These are phyloP conservation scores for Russula dissimulans DNA, from an alignment of 768 basidiomycete genomes.

Conservation along the genomic window DNA sequence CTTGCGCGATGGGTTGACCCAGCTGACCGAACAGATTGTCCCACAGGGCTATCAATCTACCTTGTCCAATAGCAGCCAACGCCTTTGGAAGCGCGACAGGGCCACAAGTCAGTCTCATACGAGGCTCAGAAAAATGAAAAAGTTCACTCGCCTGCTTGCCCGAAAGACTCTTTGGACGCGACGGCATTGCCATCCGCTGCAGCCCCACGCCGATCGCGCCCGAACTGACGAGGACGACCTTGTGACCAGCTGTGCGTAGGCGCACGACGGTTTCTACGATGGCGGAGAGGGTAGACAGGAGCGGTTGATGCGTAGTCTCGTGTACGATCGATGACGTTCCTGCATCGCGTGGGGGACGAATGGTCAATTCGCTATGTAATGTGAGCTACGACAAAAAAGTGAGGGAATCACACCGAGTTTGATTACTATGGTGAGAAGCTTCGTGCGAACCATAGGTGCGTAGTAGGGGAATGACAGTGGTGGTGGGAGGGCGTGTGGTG, in stretches of 20 bases:
- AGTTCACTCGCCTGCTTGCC: slow-evolving; percentile 72
- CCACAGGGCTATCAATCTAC: slow-evolving; percentile 91
- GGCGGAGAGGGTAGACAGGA: slow-evolving; percentile 83
- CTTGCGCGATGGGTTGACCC: slow-evolving; percentile 92
- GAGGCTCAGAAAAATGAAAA: neutral
- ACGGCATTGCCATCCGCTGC: slow-evolving; percentile 79
- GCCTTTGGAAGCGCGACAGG: slow-evolving; percentile 42
- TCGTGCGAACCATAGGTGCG: slow-evolving; percentile 5
- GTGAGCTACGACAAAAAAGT: neutral
- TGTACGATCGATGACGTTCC: slow-evolving; percentile 97
- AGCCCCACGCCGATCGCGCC: slow-evolving; percentile 97
- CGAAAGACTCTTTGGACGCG: slow-evolving; percentile 71
- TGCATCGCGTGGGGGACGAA: slow-evolving; percentile 22
- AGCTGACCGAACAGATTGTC: slow-evolving; percentile 93
- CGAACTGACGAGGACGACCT: slow-evolving; percentile 91
- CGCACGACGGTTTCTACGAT: slow-evolving; percentile 85
- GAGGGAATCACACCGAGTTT: slow-evolving; percentile 26
- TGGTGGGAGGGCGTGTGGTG: neutral
- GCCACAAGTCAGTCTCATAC: neutral
- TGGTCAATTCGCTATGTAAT: neutral
- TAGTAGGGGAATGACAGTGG: neutral
- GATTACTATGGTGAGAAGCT: slow-evolving; percentile 20
- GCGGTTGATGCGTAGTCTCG: slow-evolving; percentile 84
- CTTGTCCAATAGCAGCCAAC: slow-evolving; percentile 93
- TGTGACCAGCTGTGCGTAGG: slow-evolving; percentile 74